Conservation (phyloP, 78 protist genomes). For the Pigoraptor vietnamica region DNA sequence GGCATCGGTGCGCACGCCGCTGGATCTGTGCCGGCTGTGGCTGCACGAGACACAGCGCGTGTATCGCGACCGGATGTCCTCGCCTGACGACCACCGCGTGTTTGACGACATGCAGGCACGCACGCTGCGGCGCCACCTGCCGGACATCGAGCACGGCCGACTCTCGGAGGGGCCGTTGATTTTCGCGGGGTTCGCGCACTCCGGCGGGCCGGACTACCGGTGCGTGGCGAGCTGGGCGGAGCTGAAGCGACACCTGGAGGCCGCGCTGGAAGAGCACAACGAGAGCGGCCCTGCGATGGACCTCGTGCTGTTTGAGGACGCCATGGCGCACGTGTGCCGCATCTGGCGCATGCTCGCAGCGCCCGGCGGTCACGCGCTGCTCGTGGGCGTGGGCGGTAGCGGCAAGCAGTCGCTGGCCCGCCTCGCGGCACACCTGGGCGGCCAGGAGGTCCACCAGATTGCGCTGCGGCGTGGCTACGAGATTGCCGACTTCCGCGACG, state of each 20-base stretch:
- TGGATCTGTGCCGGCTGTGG: constrained; percentile 55
- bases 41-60: constrained; percentile 78
- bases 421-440: constrained; percentile 76
- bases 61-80: constrained; percentile 65
- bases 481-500: constrained; percentile 41
- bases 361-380: constrained; percentile 81
- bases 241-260: background rate
- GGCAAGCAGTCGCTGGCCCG: constrained; percentile 82
- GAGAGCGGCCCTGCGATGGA: constrained; percentile 36
- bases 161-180: background rate
- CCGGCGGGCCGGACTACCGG: background rate
- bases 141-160: background rate
- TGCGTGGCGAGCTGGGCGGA: background rate
- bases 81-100: constrained; percentile 11
- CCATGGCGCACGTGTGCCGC: constrained; percentile 76
- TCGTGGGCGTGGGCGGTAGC: constrained; percentile 93
- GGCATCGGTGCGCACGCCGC: constrained; percentile 1
- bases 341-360: constrained; percentile 69
- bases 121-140: background rate
- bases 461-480: constrained; percentile 45
- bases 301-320: constrained; percentile 76
- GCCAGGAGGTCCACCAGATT: constrained; percentile 39
- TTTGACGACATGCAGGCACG: background rate
- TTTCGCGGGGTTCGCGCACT: background rate
- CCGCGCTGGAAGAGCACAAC: constrained; percentile 45